Evolutionary conservation across 345 rosid genomes (phyloP), one percentile per base, ranked within the genome.

Genomic region (Bretschneidera sinensis): DNA sequence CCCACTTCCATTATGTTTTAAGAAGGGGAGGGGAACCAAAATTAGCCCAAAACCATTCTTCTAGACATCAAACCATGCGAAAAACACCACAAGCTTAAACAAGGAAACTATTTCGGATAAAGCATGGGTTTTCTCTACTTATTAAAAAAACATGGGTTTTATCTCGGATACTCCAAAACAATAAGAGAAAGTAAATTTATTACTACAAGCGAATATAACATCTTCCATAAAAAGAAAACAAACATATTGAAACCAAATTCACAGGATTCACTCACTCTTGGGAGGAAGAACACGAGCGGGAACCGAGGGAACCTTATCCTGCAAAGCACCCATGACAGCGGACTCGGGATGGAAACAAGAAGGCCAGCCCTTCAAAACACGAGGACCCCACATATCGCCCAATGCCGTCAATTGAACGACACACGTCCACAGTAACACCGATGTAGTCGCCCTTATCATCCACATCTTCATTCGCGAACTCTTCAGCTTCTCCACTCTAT

Each of bases 361-460:
- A 61, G 97, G 97, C 92, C 97, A 88, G 6, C 95, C 91, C 72
- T 83, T 91, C 71, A 91, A 79, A 24, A 85, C 81, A 65, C 91
- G 68, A 2, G 97, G 96, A 4, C 95, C 92, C 99, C 97, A 86
- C 54, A 79, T 79, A 70, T 88, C 96, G 9, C 97, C 96, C 69
- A 95, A 35, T 33, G 97, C 83, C 62, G 92, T 86, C 74, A 91
- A 71, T 64, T 95, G 99, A 54, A 95, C 95, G 49, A 86, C 61
- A 63, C 99, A 95, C 23, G 97, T 95, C 99, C 99, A 95, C 2
- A 95, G 76, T 76, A 95, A 73, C 69, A 95, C 79, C 53, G 95
- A 78, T 0, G 96, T 83, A 57, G 95, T 77, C 57, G 97, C 99
- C 2, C 99, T 82, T 60, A 91, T 79, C 81, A 88, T 73, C 99